Percentiles rank a stretch among this genome's conserved stretches.
phyloP scores from a whole-genome alignment of 2,329 filamentous ascomycete genomes.

The Volutella citrinella region DNA sequence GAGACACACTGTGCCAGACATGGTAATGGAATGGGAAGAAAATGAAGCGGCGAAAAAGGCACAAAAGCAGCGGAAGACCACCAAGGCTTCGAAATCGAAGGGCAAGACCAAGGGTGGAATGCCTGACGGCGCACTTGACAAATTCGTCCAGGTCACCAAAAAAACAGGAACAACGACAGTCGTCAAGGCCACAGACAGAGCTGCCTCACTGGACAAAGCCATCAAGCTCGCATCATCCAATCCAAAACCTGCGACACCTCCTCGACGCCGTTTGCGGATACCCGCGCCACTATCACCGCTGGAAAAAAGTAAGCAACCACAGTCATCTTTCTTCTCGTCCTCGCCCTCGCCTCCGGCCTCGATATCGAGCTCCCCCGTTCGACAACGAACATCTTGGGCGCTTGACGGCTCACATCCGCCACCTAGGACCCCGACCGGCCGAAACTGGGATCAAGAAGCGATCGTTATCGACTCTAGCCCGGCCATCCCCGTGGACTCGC shows the following conservation, averaged over 20 bases:
- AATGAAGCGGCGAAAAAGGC: constrained; percentile 19
- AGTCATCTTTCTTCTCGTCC: not conserved
- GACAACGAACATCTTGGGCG: constrained; percentile 32
- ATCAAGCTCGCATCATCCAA: no score
- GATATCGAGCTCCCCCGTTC: constrained; percentile 19
- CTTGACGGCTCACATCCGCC: constrained; percentile 41
- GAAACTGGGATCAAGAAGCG: constrained; percentile 28
- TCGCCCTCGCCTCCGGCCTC: constrained; percentile 16
- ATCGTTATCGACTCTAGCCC: constrained; percentile 47
- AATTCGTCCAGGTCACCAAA: constrained; percentile 42
- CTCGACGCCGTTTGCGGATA: constrained; percentile 19
- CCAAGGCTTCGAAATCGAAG: constrained; percentile 15
- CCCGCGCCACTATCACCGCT: constrained; percentile 24
- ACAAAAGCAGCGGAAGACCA: constrained; percentile 24
- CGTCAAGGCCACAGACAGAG: constrained; percentile 7
- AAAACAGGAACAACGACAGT: constrained; percentile 11
- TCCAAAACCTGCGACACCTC: no score
- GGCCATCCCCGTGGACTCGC: constrained; percentile 24
- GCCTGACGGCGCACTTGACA: constrained; percentile 35
- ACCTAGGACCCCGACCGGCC: constrained; percentile 40
- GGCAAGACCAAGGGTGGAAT: constrained; percentile 14
- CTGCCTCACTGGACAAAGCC: constrained; percentile 1
- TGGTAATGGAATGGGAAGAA: constrained; percentile 27
- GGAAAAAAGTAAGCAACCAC: constrained; percentile 35
- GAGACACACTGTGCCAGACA: constrained; percentile 21